Base-by-base conservation (phyloP, 306 rosid genomes). In the Trifolium dubium region DNA sequence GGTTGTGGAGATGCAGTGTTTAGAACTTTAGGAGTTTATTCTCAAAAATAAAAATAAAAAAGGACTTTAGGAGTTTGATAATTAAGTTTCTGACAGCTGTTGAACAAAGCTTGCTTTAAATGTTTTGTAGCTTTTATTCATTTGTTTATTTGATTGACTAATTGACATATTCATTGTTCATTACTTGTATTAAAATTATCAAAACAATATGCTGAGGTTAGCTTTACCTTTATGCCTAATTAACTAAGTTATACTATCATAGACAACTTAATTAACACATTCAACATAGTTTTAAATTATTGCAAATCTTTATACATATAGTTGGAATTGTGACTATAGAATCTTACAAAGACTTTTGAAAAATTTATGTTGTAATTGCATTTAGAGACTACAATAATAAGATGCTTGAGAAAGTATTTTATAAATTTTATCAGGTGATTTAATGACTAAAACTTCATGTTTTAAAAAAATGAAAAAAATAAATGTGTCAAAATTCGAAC, bases 71-170 rank as follows among this genome's bases (percentile, higher is more conserved):
- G 81, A 66, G 78, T 60, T 81, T 76, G 73, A 73, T 34, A 34
- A 4, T 4, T 72, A 39, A 30, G 37, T 59, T 18, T 66, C 86
- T 82, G 88, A 81, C 88, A 82, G 76, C 40, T 67, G 79, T 81
- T 79, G 76, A 77, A 59, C 65, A 59, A 83, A 86, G 61, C 77
- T 72, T 83, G 83, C 78, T 81, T 81, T 47, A 82, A 73, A 70
- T 74, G 80, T 72, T 83, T 41, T 81, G 86, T 73, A 84, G 77
- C 73, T 54, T 84, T 87, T 77, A 17, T 66, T 29, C 31, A 43
- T 74, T 82, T 86, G 71, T 70, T 78, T 67, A 54, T 80, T 72
- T 75, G 53, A 75, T 82, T 86, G 71, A 66, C 75, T 67, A 54
- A 80, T 72, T 75, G 53, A 75, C 79, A 83, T 47, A 71, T 80